Evolutionary conservation across 768 basidiomycete genomes (phyloP).

Genomic region (Pholiota molesta): DNA sequence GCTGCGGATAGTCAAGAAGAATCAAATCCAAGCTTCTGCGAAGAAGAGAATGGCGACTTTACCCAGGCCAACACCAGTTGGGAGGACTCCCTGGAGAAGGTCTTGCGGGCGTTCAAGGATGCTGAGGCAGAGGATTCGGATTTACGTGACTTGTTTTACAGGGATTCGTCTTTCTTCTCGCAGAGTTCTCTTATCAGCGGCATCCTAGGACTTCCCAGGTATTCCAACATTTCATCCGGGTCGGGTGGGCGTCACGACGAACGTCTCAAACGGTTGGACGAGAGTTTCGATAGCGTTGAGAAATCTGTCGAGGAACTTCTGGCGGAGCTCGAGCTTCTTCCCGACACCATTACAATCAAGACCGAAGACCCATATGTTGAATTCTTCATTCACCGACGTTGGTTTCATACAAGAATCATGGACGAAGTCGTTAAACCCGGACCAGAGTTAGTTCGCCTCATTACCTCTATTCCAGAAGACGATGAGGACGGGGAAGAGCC

Average conservation of each 20-base stretch:
- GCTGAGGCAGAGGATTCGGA: slow-evolving; percentile 15
- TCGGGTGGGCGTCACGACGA: neutral
- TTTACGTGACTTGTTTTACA: slow-evolving; percentile 16
- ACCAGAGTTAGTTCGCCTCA: neutral
- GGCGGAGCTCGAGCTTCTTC: slow-evolving; percentile 8
- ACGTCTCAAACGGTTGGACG: slow-evolving; percentile 5
- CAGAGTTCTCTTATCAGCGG: slow-evolving; percentile 7
- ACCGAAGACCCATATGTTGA: neutral
- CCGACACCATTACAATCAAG: slow-evolving; percentile 5
- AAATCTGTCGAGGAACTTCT: slow-evolving; percentile 10
- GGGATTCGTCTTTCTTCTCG: slow-evolving; percentile 12
- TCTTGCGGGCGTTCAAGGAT: slow-evolving; percentile 15
- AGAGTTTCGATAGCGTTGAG: slow-evolving; percentile 14
- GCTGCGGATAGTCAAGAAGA: slow-evolving; percentile 14
- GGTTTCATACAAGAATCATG: neutral
- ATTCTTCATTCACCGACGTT: neutral
- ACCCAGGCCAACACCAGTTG: neutral
- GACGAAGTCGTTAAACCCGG: neutral
- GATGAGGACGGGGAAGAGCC: neutral
- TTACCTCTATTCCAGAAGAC: neutral
- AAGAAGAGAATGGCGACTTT: neutral
- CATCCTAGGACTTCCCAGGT: neutral
- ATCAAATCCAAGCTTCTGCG: neutral
- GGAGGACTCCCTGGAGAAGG: slow-evolving; percentile 9
- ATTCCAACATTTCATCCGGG: neutral